Percentiles rank a stretch among this genome's conserved stretches.
Evolutionary conservation across 768 basidiomycete species (phyloP).

Genomic region (Amanita rubescens): DNA sequence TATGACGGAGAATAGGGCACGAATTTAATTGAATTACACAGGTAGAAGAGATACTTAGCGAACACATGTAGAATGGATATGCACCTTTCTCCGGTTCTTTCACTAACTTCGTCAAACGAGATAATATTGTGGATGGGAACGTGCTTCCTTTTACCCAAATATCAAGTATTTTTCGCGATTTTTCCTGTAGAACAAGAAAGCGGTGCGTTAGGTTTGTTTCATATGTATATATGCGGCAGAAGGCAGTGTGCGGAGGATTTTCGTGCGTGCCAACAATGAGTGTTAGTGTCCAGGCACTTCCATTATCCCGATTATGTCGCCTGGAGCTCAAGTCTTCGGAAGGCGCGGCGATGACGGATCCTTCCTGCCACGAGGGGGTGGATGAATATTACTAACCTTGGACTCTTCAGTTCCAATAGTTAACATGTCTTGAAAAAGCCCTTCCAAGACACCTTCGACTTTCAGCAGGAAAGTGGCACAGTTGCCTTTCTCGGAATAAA

Average conservation of each 20-base stretch:
- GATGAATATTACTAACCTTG: conserved; percentile 62
- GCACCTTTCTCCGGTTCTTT: conserved; percentile 80
- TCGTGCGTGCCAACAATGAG: background rate
- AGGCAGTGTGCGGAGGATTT: background rate
- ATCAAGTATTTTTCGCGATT: conserved; percentile 93
- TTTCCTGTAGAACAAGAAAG: conserved; percentile 62
- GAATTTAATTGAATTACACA: conserved; percentile 58
- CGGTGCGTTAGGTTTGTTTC: conserved; percentile 35
- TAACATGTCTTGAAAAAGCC: conserved; percentile 81
- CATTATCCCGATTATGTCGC: background rate
- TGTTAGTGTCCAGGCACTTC: background rate
- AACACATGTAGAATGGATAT: conserved; percentile 63
- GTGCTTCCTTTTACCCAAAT: conserved; percentile 93
- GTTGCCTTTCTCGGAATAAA: conserved; percentile 54
- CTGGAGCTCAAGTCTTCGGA: background rate
- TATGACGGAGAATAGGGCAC: conserved; percentile 31
- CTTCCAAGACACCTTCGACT: conserved; percentile 85
- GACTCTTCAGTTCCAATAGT: conserved; percentile 57
- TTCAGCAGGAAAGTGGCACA: conserved; percentile 81
- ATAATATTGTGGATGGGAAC: conserved; percentile 72
- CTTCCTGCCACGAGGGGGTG: background rate
- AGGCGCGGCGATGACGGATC: background rate
- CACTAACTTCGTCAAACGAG: conserved; percentile 64
- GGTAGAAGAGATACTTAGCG: conserved; percentile 72
- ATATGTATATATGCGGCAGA: background rate